Conservation (phyloP, 2,329 filamentous ascomycete species). For the Knoxdaviesia proteae region DNA sequence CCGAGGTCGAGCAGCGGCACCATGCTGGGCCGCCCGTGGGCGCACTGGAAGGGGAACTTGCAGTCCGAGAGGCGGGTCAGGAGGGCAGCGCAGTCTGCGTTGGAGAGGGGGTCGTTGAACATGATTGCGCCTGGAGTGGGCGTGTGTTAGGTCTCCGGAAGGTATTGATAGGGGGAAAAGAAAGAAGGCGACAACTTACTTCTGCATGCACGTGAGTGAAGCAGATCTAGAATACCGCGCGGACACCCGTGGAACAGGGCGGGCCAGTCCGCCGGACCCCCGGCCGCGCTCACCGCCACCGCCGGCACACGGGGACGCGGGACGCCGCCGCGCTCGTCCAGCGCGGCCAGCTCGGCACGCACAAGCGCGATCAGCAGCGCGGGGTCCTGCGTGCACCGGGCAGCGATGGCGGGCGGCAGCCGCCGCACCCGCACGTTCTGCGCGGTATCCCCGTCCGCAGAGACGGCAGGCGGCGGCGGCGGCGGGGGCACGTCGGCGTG, state of each 20-base stretch:
- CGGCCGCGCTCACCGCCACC: background rate
- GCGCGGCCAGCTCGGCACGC: slow-evolving; percentile 51
- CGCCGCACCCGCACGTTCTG: no score
- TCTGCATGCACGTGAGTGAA: slow-evolving; percentile 57
- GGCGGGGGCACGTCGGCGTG: slow-evolving; percentile 27
- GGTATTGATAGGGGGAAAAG: background rate
- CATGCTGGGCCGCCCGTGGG: slow-evolving; percentile 54
- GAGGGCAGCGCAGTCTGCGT: slow-evolving; percentile 35
- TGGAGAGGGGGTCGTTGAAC: slow-evolving; percentile 55
- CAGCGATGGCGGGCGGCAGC: slow-evolving; percentile 52
- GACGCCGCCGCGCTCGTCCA: slow-evolving; percentile 22
- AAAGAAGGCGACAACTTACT: slow-evolving; percentile 20
- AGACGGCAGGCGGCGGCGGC: background rate
- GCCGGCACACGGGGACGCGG: background rate
- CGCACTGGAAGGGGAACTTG: slow-evolving; percentile 63
- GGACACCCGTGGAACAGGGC: slow-evolving; percentile 49
- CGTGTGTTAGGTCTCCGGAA: no score
- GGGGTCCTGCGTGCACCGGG: slow-evolving; percentile 56
- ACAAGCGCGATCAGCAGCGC: slow-evolving; percentile 53
- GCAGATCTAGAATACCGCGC: slow-evolving; percentile 49
- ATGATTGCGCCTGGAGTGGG: slow-evolving; percentile 60
- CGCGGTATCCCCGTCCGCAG: no score
- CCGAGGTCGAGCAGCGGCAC: slow-evolving; percentile 37
- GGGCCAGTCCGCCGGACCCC: slow-evolving; percentile 29
- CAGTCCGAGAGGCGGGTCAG: slow-evolving; percentile 37